phyloP scores from a whole-genome alignment of 1,284 basidiomycete genomes.

The Serendipita sp. region DNA sequence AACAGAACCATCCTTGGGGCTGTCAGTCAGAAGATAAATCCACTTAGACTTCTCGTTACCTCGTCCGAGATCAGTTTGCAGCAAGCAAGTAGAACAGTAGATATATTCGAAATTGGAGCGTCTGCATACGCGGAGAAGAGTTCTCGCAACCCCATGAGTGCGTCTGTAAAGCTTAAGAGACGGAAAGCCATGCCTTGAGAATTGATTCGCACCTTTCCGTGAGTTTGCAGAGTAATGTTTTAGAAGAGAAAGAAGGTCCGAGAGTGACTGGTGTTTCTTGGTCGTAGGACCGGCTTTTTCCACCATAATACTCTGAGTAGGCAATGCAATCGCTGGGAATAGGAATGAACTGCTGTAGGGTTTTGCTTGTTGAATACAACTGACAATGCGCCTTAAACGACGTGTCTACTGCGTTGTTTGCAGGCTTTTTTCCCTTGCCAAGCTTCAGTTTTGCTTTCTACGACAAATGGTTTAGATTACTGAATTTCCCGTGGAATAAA shows the following conservation, averaged over 20 bases:
- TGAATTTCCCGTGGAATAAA: slow-evolving; percentile 8
- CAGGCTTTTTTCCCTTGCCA: slow-evolving; percentile 78
- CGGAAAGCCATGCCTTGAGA: neutral
- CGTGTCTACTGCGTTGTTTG: slow-evolving; percentile 83
- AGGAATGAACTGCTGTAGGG: slow-evolving; percentile 7
- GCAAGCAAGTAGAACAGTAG: slow-evolving; percentile 50
- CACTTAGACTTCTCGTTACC: slow-evolving; percentile 34
- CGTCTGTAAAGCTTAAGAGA: slow-evolving; percentile 35
- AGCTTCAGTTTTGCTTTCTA: slow-evolving; percentile 95
- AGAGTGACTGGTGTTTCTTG: slow-evolving; percentile 59
- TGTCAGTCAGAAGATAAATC: slow-evolving; percentile 39
- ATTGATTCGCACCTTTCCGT: slow-evolving; percentile 42
- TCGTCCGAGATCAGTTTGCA: slow-evolving; percentile 71
- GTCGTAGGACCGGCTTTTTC: slow-evolving; percentile 54
- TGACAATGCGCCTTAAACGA: slow-evolving; percentile 87
- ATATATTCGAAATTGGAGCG: slow-evolving; percentile 42
- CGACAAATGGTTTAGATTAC: neutral
- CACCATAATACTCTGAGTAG: slow-evolving; percentile 59
- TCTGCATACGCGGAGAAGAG: slow-evolving; percentile 54
- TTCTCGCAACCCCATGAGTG: slow-evolving; percentile 70
- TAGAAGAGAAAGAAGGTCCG: slow-evolving; percentile 64
- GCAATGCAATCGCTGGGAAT: slow-evolving; percentile 72
- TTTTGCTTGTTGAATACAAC: slow-evolving; percentile 17
- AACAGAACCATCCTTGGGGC: slow-evolving; percentile 32
- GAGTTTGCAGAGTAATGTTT: slow-evolving; percentile 72